phyloP scores from a whole-genome alignment of 176 grass and related monocot genomes.

The Carex scoparia region DNA sequence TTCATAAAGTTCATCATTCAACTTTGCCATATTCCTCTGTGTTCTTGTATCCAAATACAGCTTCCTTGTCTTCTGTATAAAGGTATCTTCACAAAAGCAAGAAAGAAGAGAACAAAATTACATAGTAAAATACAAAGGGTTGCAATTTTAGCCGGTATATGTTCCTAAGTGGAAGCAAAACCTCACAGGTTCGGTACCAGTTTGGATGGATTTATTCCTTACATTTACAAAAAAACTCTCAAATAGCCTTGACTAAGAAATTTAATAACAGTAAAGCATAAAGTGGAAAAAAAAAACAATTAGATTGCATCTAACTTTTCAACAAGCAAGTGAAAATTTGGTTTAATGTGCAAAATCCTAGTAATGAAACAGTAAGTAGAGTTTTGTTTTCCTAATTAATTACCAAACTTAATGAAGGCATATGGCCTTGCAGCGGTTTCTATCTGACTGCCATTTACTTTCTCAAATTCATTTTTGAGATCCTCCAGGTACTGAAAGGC shows the following conservation, averaged over 20 bases:
- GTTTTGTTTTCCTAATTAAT: not conserved
- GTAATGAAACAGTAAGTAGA: not conserved
- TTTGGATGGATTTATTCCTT: not conserved
- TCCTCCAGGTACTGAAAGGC: constrained; percentile 95
- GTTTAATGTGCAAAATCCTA: not conserved
- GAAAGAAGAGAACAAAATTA: constrained; percentile 12
- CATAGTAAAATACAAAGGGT: not conserved
- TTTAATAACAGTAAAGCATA: constrained; percentile 15
- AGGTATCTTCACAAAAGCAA: constrained; percentile 57
- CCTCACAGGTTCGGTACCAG: not conserved
- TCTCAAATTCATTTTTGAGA: constrained; percentile 97
- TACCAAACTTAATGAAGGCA: constrained; percentile 98
- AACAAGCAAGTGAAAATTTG: not conserved
- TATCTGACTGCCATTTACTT: constrained; percentile 82
- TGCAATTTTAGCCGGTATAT: not conserved
- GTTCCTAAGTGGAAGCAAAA: not conserved
- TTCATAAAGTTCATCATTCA: constrained; percentile 93
- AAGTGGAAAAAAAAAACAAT: not conserved
- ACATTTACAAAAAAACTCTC: too few species aligned
- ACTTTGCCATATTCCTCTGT: constrained; percentile 81
- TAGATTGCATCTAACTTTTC: not conserved
- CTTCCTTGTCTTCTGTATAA: constrained; percentile 95
- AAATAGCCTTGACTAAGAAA: not conserved
- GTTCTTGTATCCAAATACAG: constrained; percentile 90
- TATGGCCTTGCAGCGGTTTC: constrained; percentile 96